Percentiles rank a stretch among this genome's conserved stretches.
Conservation (phyloP, 306 rosid genomes). For the Gynostemma pentaphyllum region DNA sequence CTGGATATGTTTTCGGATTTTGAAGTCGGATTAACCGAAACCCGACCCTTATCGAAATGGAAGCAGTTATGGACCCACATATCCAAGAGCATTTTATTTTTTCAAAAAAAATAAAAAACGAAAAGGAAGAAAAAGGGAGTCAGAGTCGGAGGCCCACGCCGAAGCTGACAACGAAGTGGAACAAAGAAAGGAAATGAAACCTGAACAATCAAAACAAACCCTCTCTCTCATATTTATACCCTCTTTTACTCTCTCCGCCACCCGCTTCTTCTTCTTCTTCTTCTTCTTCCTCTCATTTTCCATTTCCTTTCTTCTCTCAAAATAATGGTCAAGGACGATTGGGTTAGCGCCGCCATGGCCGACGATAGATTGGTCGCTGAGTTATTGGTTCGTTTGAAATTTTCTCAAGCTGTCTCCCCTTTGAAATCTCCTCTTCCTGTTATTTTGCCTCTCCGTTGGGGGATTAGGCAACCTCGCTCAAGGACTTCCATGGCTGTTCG, state of each 20-base stretch:
- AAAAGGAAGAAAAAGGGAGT: background rate
- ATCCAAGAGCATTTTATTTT: background rate
- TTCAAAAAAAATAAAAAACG: background rate
- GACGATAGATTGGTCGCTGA: constrained; percentile 60
- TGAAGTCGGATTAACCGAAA: background rate
- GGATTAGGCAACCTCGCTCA: constrained; percentile 45
- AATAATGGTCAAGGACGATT: constrained; percentile 37
- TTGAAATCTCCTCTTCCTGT: constrained; percentile 20
- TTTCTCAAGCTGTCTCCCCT: constrained; percentile 29
- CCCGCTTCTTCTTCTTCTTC: constrained; percentile 8
- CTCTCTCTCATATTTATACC: background rate
- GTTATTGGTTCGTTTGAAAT: constrained; percentile 56
- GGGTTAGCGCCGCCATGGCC: constrained; percentile 59
- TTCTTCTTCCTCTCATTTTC: background rate
- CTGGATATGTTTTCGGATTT: no score
- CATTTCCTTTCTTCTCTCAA: background rate
- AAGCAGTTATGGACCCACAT: constrained; percentile 5
- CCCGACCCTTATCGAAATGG: background rate
- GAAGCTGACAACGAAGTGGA: constrained; percentile 13
- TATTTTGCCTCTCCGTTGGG: constrained; percentile 40
- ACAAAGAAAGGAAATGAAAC: constrained; percentile 13
- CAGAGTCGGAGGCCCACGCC: background rate
- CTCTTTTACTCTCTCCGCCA: constrained; percentile 18
- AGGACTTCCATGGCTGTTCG: constrained; percentile 25
- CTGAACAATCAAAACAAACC: constrained; percentile 8